Base-by-base conservation (phyloP, 306 rosid species). In the Fagus sylvatica region DNA sequence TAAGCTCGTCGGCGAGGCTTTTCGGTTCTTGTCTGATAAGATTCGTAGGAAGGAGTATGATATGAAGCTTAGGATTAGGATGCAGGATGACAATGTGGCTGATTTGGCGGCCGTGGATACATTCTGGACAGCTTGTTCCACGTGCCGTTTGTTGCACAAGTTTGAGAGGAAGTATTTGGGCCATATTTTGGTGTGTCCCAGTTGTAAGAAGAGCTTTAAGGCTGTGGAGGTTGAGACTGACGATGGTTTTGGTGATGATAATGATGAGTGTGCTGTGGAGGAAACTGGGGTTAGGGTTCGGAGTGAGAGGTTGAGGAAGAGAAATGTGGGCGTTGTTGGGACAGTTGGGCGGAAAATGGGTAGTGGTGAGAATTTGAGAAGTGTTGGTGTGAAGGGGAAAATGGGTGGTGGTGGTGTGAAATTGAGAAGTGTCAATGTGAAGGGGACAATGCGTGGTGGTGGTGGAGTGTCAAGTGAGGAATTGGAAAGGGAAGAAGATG, bases 61-160 rank as follows among this genome's bases (percentile, higher is more conserved):
- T 77, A 66, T 79, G 85, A 84, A 78, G 87, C 82, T 92, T 30
- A 79, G 91, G 84, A 76, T 87, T 64, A 77, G 73, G 83, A 87
- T 91, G 76, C 96, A 89, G 85, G 85, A 89, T 40, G 90, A 84
- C 78, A 80, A 84, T 48, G 79, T 71, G 1, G 49, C 41, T 57
- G 79, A 40, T 30, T 17, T 66, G 65, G 66, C 53, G 41, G 67
- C 49, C 56, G 64, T 42, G 3, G 90, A 65, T 43, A 89, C 98
- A 7, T 94, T 92, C 77, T 92, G 97, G 97, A 94, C 97, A 1
- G 85, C 90, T 0, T 94, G 97, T 59, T 83, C 87, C 10, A 88
- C 87, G 55, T 94, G 98, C 77, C 85, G 86, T 65, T 85, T 92
- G 54, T 70, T 89, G 88, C 98, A 94, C 79, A 86, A 89, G 84